Base-by-base conservation (phyloP, 2,329 filamentous ascomycete species). In the Xylaria multiplex region DNA sequence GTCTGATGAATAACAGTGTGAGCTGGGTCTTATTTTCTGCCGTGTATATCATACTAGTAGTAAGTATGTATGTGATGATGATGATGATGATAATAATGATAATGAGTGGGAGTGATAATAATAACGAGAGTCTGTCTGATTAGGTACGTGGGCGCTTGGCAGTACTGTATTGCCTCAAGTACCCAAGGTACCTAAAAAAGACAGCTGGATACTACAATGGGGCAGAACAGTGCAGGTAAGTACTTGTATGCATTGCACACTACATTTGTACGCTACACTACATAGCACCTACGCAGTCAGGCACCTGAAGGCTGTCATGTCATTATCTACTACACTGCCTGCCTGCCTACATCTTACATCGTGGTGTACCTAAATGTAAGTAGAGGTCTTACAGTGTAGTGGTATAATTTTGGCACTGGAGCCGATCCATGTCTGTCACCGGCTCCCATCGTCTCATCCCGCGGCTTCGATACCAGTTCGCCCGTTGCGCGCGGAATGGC, bases 381-480 rank as follows among this genome's bases (percentile, higher is more conserved):
- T 35, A 35, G 9, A 35, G 32, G 6, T 1, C 32, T 9, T 35
- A 35, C 9, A 3, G 32, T 6, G 9, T 40, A 40, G 8, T 48
- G 14, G 19, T 27, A 19, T 30, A 42, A 45, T 49, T 52, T 53
- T 50, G 48, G 30, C 49, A 43, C 32, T 60, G 48, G 37, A 24
- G 40, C 27, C 6, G 8, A 7, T 13, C n/a, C n/a, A 42, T 40
- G 13, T 40, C 42, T 62, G 64, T 48, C 59, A 60, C 61, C 65
- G 61, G 62, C 57, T 67, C 11, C 32, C 56, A 40, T 52, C 24
- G 13, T 57, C 53, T 50, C 42, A 50, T 59, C 46, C 65, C 65
- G 65, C 62, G 65, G 65, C 42, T 49, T 58, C 65, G 65, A 65
- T 61, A 57, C 35, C 35, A 37, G 48, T 52, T 60, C 49, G 42